phyloP scores from a whole-genome alignment of 306 rosid species.

The Arachis stenosperma region DNA sequence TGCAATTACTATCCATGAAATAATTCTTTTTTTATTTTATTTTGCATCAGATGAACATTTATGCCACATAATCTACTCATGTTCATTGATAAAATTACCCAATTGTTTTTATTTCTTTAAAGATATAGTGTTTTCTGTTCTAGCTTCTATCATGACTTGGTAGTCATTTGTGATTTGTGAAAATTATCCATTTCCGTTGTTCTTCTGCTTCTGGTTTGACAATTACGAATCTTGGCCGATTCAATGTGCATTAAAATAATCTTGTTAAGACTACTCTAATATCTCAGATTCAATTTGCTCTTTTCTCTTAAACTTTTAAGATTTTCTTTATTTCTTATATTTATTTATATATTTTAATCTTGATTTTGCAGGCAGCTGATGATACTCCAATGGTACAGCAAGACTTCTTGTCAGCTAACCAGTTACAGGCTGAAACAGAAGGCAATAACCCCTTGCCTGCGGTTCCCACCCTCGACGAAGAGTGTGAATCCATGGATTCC shows the following conservation, averaged over 20 bases:
- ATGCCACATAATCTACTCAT: conserved; percentile 23
- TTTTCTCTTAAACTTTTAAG: conserved; percentile 11
- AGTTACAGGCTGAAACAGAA: conserved; percentile 56
- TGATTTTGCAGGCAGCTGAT: conserved; percentile 69
- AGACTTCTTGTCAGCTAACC: conserved; percentile 65
- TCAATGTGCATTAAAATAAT: background rate
- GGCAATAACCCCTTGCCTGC: conserved; percentile 72
- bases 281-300: background rate
- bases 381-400: conserved; percentile 66
- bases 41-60: conserved; percentile 10
- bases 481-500: conserved; percentile 95
- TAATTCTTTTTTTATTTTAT: background rate
- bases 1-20: conserved; percentile 30
- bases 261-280: background rate
- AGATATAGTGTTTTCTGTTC: conserved; percentile 23
- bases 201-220: conserved; percentile 8
- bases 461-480: conserved; percentile 83
- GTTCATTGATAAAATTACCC: conserved; percentile 29
- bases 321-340: conserved; percentile 20
- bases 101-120: conserved; percentile 36
- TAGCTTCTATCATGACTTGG: background rate
- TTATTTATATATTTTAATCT: background rate
- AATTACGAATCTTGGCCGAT: conserved; percentile 11
- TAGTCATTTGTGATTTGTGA: conserved; percentile 23
- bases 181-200: conserved; percentile 19